Conservation (phyloP, 495 filamentous ascomycete species). For the Penicillium maclennaniae region DNA sequence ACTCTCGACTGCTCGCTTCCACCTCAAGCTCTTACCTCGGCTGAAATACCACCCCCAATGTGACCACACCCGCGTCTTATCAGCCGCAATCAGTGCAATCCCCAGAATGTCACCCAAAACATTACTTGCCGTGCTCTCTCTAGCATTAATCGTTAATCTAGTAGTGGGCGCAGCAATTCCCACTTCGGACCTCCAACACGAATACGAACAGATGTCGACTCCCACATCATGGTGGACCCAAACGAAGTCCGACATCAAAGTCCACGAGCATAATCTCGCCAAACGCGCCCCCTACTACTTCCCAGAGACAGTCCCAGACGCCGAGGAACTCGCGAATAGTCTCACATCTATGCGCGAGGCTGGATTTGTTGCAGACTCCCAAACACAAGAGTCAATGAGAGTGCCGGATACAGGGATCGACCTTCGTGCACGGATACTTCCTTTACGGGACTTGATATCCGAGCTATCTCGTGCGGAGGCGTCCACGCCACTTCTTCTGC, state of each 20-base stretch:
- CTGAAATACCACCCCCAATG: background rate
- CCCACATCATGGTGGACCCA: background rate
- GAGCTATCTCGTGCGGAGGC: slow-evolving; percentile 1
- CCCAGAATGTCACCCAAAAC: background rate
- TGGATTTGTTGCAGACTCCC: slow-evolving; percentile 2
- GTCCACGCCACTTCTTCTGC: background rate
- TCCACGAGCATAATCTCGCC: background rate
- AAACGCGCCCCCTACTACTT: slow-evolving; percentile 18
- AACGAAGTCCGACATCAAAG: background rate
- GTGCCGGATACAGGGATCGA: slow-evolving; percentile 17
- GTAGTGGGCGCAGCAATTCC: slow-evolving; percentile 9
- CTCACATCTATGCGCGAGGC: slow-evolving; percentile 16
- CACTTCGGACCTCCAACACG: background rate
- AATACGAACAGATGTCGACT: background rate
- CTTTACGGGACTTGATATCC: slow-evolving; percentile 5
- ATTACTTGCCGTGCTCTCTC: slow-evolving; percentile 5
- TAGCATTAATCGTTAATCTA: slow-evolving; percentile 4
- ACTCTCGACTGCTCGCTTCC: background rate
- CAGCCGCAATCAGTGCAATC: slow-evolving; percentile 4
- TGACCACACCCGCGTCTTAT: slow-evolving; percentile 2
- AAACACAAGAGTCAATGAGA: slow-evolving; percentile 8
- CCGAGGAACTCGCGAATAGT: slow-evolving; percentile 8
- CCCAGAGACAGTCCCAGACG: slow-evolving; percentile 18
- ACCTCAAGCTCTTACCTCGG: background rate
- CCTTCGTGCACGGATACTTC: slow-evolving; percentile 9